A percentile compares a stretch with the other conserved stretches of the same genome.
phyloP scores from a whole-genome alignment of 1,139 yeast genomes.

The Yamadazyma spencermartinsiae region DNA sequence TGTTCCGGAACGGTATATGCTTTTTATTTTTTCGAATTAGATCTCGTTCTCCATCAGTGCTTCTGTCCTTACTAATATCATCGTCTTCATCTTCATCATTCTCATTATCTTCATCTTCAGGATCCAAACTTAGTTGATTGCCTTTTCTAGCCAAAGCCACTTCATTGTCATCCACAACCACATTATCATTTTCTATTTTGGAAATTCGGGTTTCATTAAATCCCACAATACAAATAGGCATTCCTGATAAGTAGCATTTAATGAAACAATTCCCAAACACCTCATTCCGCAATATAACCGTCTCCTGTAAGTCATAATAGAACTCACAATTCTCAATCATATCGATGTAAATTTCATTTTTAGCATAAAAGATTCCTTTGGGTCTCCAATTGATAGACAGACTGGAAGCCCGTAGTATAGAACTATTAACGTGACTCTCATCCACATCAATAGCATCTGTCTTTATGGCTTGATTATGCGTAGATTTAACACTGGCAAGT shows the following conservation, averaged over 20 bases:
- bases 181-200: slow-evolving; percentile 23
- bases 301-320: slow-evolving; percentile 33
- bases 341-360: slow-evolving; percentile 48
- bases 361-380: slow-evolving; percentile 48
- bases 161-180: slow-evolving; percentile 10
- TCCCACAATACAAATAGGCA: slow-evolving; percentile 47
- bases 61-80: slow-evolving; percentile 10
- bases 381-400: slow-evolving; percentile 51
- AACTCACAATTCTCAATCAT: slow-evolving; percentile 44
- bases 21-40: slow-evolving; percentile 10
- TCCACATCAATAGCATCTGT: slow-evolving; percentile 32
- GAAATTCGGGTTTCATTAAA: slow-evolving; percentile 41
- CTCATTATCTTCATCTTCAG: slow-evolving; percentile 19
- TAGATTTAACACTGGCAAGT: slow-evolving; percentile 29
- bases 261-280: slow-evolving; percentile 39
- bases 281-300: slow-evolving; percentile 33
- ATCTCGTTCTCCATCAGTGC: slow-evolving; percentile 20
- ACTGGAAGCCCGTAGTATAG: slow-evolving; percentile 49
- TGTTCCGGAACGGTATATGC: slow-evolving; percentile 39
- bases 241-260: slow-evolving; percentile 46
- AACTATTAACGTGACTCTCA: slow-evolving; percentile 50
- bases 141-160: slow-evolving; percentile 6
- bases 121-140: slow-evolving; percentile 8
- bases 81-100: slow-evolving; percentile 6
- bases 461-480: slow-evolving; percentile 42